A percentile compares a stretch with the other conserved stretches of the same genome.
Conservation (phyloP, 805 yeast genomes). For the Lipomyces starkeyi region DNA sequence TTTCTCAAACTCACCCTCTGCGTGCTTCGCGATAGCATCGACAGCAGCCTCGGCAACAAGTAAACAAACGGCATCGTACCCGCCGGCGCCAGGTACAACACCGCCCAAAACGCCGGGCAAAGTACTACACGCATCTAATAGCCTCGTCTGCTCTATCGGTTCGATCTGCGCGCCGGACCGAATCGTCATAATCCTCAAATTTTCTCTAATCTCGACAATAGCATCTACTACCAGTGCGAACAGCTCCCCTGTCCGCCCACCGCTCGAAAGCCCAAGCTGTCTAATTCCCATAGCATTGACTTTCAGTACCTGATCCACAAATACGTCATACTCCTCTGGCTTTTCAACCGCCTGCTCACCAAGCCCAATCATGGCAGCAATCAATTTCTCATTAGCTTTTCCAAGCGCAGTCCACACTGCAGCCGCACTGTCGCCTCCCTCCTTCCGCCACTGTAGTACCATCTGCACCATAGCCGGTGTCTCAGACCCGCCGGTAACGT, state of each 20-base stretch:
- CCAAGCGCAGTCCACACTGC: conserved; percentile 63
- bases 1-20: conserved; percentile 38
- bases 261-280: conserved; percentile 6
- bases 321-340: conserved; percentile 48
- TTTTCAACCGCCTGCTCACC: conserved; percentile 45
- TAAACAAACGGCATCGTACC: conserved; percentile 88
- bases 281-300: conserved; percentile 10
- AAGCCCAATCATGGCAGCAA: conserved; percentile 55
- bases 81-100: conserved; percentile 99
- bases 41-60: conserved; percentile 53
- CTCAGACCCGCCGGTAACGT: conserved; percentile 88
- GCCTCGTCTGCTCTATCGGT: conserved; percentile 73
- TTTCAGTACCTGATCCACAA: conserved; percentile 26
- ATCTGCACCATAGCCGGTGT: conserved; percentile 87
- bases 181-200: conserved; percentile 65
- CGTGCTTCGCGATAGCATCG: conserved; percentile 8
- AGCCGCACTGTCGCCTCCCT: conserved; percentile 46
- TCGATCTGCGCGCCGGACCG: conserved; percentile 86
- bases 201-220: conserved; percentile 54
- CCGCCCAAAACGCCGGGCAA: conserved; percentile 86
- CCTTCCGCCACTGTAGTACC: conserved; percentile 72
- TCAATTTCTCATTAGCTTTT: conserved; percentile 62
- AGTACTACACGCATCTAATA: conserved; percentile 63
- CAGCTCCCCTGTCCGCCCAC: conserved; percentile 7
- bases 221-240: conserved; percentile 23